These are phyloP conservation scores for Draba incana DNA, from an alignment of 345 rosid genomes.

Conservation along the genomic window DNA sequence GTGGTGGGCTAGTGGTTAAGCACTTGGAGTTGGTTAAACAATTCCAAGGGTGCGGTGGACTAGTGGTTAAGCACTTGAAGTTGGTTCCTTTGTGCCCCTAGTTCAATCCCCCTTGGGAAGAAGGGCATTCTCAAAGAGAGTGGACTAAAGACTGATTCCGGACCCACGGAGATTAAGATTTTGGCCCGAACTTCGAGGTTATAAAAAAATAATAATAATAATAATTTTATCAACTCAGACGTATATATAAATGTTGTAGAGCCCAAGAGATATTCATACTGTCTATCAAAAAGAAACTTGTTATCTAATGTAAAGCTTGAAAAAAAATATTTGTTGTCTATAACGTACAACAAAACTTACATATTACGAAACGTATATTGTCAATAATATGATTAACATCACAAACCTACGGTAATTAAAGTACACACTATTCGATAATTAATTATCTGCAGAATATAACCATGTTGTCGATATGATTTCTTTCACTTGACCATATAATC, in stretches of 20 bases:
- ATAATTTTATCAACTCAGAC: no score
- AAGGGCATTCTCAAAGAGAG: no score
- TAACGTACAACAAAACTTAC: conserved; percentile 13
- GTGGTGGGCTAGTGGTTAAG: no score
- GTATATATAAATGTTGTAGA: neutral
- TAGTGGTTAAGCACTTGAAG: no score
- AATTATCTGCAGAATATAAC: conserved; percentile 35
- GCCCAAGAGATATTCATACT: neutral
- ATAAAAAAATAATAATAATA: no score
- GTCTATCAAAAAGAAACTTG: neutral
- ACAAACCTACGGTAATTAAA: conserved; percentile 31
- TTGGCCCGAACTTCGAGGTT: no score
- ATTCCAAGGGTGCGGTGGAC: no score
- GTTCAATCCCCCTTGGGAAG: no score
- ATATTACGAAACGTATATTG: conserved; percentile 14
- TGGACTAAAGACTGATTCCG: no score
- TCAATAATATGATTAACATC: conserved; percentile 20
- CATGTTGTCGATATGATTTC: conserved; percentile 41
- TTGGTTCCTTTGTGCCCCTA: no score
- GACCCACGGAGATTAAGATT: no score
- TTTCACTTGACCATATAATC: conserved; percentile 17
- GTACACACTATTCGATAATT: conserved; percentile 40
- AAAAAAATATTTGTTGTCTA: conserved; percentile 31
- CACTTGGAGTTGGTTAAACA: no score
- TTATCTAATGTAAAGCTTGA: conserved; percentile 11